Evolutionary conservation across 495 filamentous ascomycete species (phyloP).

Genomic region (Cryomyces antarcticus): DNA sequence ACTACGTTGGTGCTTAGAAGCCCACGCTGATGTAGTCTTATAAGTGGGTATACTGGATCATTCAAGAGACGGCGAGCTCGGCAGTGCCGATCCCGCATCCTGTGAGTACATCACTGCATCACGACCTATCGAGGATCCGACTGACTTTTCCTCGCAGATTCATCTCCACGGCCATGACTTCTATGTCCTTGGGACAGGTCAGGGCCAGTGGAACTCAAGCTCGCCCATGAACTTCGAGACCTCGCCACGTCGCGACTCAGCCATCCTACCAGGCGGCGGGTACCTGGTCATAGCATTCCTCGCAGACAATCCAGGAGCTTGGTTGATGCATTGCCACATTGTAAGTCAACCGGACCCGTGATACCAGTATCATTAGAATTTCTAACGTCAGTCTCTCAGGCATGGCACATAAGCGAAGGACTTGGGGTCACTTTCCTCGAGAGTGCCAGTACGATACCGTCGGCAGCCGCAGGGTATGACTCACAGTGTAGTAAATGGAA

Average conservation of each 20-base stretch:
- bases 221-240: conserved; percentile 16
- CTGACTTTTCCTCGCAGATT: conserved; percentile 4
- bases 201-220: conserved; percentile 1
- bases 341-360: not conserved
- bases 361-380: not conserved
- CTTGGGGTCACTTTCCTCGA: conserved; percentile 8
- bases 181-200: conserved; percentile 13
- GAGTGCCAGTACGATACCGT: not conserved
- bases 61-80: not conserved
- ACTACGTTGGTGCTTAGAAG: conserved; percentile 1
- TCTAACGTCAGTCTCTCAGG: not conserved
- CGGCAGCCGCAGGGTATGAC: conserved; percentile 1
- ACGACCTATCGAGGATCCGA: too few species aligned
- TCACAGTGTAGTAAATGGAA: conserved; percentile 5
- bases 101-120: too few species aligned
- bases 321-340: conserved; percentile 20
- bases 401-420: conserved; percentile 8
- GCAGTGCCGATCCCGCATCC: conserved; percentile 5
- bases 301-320: conserved; percentile 17
- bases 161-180: conserved; percentile 21
- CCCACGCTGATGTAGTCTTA: too few species aligned
- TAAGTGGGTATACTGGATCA: conserved; percentile 1
- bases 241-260: conserved; percentile 15
- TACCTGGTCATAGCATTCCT: conserved; percentile 15
- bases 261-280: conserved; percentile 11